phyloP scores from a whole-genome alignment of 805 yeast species.

The Candida ovalis region DNA sequence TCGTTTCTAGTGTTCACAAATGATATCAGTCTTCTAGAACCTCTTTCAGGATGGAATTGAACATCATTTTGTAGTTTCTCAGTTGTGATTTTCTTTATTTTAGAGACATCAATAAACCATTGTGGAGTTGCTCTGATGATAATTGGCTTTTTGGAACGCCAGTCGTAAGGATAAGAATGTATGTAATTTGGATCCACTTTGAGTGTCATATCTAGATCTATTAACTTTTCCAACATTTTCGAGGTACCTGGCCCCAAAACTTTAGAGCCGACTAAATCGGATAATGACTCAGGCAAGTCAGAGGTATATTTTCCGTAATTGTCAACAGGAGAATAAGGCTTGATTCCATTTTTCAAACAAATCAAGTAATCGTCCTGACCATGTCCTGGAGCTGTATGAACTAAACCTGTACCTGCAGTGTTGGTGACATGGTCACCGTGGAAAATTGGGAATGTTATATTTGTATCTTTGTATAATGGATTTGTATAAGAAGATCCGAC shows the following conservation, averaged over 20 bases:
- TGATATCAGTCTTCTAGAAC: constrained; percentile 63
- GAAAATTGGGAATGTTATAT: constrained; percentile 51
- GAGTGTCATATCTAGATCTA: constrained; percentile 42
- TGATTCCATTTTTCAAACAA: constrained; percentile 55
- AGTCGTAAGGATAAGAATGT: constrained; percentile 94
- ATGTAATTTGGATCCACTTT: constrained; percentile 45
- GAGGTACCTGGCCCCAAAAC: constrained; percentile 61
- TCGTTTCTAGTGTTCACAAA: constrained; percentile 79
- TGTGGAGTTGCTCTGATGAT: constrained; percentile 93
- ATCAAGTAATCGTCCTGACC: constrained; percentile 88
- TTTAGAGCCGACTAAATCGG: constrained; percentile 47
- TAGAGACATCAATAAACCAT: constrained; percentile 88
- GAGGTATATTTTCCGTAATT: constrained; percentile 61
- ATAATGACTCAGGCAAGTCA: constrained; percentile 42
- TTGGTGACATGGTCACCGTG: constrained; percentile 81
- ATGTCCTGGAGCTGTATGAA: constrained; percentile 97
- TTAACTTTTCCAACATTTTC: constrained; percentile 41
- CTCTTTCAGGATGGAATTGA: constrained; percentile 68
- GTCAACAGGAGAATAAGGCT: constrained; percentile 75
- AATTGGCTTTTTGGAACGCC: constrained; percentile 96
- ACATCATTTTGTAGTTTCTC: constrained; percentile 54
- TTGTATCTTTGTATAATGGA: constrained; percentile 39
- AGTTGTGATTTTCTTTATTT: constrained; percentile 61
- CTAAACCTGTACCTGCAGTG: constrained; percentile 88
- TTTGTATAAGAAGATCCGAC: constrained; percentile 46